A percentile compares a stretch with the other conserved stretches of the same genome.
phyloP scores from a whole-genome alignment of 768 basidiomycete genomes.

The Rhodotorula kratochvilovae region DNA sequence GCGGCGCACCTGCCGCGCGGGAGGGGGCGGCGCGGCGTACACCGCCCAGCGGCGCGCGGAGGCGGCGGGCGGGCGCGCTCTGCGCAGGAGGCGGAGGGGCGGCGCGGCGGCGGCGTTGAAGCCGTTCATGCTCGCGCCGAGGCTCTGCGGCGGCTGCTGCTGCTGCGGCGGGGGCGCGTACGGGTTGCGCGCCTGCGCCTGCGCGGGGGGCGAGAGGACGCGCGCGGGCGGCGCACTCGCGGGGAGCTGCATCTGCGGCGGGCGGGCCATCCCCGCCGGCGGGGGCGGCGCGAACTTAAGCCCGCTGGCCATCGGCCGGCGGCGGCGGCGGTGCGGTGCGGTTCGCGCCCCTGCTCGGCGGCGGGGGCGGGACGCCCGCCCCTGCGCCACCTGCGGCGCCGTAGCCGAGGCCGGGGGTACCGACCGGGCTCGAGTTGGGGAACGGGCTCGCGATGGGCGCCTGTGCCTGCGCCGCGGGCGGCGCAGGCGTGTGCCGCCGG shows the following conservation, averaged over 20 bases:
- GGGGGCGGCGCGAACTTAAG: slow-evolving; percentile 10
- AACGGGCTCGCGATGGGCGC: slow-evolving; percentile 37
- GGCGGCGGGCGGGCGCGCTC: background rate
- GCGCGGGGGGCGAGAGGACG: background rate
- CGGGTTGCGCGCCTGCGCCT: background rate
- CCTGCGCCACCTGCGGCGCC: slow-evolving; percentile 31
- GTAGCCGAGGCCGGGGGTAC: background rate
- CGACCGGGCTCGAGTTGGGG: slow-evolving; percentile 30
- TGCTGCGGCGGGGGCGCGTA: background rate
- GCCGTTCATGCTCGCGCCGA: background rate
- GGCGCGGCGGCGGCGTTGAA: slow-evolving; percentile 8
- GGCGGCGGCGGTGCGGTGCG: slow-evolving; percentile 41
- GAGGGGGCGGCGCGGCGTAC: slow-evolving; percentile 48
- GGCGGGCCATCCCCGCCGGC: background rate
- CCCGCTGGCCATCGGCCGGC: slow-evolving; percentile 56
- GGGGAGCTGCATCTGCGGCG: background rate
- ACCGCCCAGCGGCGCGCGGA: background rate
- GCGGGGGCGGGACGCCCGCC: slow-evolving; percentile 36
- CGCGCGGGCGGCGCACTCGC: background rate
- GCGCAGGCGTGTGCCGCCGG: slow-evolving; percentile 24
- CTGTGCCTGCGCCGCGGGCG: slow-evolving; percentile 6
- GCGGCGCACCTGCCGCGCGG: slow-evolving; percentile 38
- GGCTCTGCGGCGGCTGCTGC: slow-evolving; percentile 3
- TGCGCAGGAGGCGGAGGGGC: slow-evolving; percentile 42
- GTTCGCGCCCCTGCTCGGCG: slow-evolving; percentile 53